Conservation (phyloP, 768 basidiomycete genomes). For the Leccinum subgranulosum region DNA sequence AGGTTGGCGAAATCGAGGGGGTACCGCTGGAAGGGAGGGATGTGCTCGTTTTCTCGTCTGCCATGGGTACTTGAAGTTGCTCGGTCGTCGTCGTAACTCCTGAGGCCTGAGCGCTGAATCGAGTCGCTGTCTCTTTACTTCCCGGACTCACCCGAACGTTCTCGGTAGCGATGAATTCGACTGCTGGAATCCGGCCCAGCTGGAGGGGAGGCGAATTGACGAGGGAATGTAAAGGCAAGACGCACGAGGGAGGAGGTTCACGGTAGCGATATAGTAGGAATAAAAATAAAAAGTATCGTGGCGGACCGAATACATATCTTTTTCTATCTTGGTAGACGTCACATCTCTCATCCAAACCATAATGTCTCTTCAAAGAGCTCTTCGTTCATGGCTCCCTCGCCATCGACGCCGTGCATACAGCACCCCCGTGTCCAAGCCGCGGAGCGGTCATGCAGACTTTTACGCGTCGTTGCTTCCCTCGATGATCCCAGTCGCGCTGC, state of each 20-base stretch:
- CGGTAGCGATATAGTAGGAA: neutral
- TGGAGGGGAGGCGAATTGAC: neutral
- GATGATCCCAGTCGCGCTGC: slow-evolving; percentile 74
- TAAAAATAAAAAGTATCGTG: neutral
- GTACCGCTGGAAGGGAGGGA: slow-evolving; percentile 16
- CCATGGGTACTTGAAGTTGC: slow-evolving; percentile 8
- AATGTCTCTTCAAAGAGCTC: neutral
- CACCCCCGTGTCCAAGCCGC: slow-evolving; percentile 10
- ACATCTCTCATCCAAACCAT: neutral
- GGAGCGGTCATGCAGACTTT: slow-evolving; percentile 58
- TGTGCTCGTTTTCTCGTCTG: slow-evolving; percentile 21
- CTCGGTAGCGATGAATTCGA: neutral
- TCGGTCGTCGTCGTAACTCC: neutral
- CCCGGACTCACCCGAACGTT: neutral
- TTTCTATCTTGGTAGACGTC: slow-evolving; percentile 6
- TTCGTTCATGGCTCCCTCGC: neutral
- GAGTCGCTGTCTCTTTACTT: neutral
- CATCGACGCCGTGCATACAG: slow-evolving; percentile 8
- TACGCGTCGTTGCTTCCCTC: slow-evolving; percentile 69
- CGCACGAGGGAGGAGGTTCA: neutral
- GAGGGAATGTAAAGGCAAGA: neutral
- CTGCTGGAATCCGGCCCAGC: slow-evolving; percentile 12
- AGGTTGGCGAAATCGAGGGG: slow-evolving; percentile 12
- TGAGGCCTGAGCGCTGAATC: neutral
- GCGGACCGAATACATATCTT: too few relatives aligned